These are phyloP conservation scores for Fusarium nurragi DNA, from an alignment of 2,329 filamentous ascomycete genomes.

Conservation along the genomic window DNA sequence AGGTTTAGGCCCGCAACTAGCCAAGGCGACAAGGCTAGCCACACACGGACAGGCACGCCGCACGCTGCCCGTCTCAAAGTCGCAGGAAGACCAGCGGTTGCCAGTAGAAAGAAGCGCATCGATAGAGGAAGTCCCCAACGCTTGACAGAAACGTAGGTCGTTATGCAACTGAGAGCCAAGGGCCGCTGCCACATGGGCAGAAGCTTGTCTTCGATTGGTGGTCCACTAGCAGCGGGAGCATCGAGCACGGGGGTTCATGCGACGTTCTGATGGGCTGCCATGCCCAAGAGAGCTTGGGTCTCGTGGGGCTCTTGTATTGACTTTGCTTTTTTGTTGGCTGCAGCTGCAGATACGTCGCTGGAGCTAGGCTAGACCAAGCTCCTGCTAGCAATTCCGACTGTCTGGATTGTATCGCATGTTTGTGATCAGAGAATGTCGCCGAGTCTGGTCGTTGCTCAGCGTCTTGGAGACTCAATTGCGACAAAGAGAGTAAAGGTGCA, in stretches of 20 bases:
- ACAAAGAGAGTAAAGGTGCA: slow-evolving; percentile 6
- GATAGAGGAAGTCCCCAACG: slow-evolving; percentile 9
- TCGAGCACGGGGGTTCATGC: slow-evolving; percentile 46
- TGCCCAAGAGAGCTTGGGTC: slow-evolving; percentile 14
- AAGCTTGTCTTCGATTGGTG: slow-evolving; percentile 44
- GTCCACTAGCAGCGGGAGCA: slow-evolving; percentile 47
- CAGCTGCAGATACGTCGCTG: not conserved
- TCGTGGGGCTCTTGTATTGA: slow-evolving; percentile 23
- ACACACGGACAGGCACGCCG: slow-evolving; percentile 32
- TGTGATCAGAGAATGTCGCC: not conserved
- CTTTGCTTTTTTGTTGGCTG: not conserved
- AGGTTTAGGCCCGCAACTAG: slow-evolving; percentile 15
- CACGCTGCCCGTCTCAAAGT: slow-evolving; percentile 30
- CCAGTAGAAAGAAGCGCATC: slow-evolving; percentile 10
- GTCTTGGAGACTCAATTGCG: not conserved
- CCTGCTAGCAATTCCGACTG: slow-evolving; percentile 25
- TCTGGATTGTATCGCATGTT: slow-evolving; percentile 24
- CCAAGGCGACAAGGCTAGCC: slow-evolving; percentile 28
- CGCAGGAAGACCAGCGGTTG: slow-evolving; percentile 17
- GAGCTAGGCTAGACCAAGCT: slow-evolving; percentile 20
- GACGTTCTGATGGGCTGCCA: slow-evolving; percentile 47
- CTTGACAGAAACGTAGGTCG: slow-evolving; percentile 12
- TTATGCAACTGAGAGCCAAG: slow-evolving; percentile 40
- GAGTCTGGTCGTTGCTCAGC: not conserved
- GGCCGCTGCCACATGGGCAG: slow-evolving; percentile 42